Base-by-base conservation (phyloP, 2,329 filamentous ascomycete genomes). In the Cucurbitaria berberidis region DNA sequence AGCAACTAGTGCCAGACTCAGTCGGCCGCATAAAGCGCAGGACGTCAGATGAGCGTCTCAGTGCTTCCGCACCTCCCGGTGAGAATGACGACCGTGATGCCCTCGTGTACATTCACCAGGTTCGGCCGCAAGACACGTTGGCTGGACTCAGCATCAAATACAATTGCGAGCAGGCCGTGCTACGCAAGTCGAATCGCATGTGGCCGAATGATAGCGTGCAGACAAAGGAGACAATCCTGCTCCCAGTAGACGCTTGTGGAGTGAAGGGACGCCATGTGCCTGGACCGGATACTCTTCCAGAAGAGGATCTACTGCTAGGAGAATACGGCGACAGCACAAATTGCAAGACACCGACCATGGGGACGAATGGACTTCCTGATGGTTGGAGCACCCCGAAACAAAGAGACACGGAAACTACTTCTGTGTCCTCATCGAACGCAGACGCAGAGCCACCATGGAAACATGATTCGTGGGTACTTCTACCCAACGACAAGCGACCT, bases 141-240 rank as follows among this genome's bases (percentile, higher is more conserved):
- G 92, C 93, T 1, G 93, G 95, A 2, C 87, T 99, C 45, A 89
- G 95, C 46, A 87, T 99, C 60, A 90, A 88, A 65, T 99, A 96
- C 75, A 89, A 90, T 65, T 98, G 93, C 73, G 86, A 90, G 58
- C 87, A 92, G 50, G 89, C 93, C 42, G 84, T 89, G 1, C 87
- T 99, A 61, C 84, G 91, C 53, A 95, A 90, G 72, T 87, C 91
- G 34, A 99, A 99, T 72, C 86, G 95, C 10, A 86, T 99, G 68
- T 99, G 95, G 95, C 91, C 92, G 6, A 91, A 92, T 59, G 95
- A 98, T 70, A 91, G 86, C 58, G 89, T 98, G 30, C 93, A 97
- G 72, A 86, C 87, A 42, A 87, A 93, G 53, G 90, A 90, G 67
- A 88, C 86, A 59, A 82, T 99, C 15, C 83, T 93, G 8, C 79